These are phyloP conservation scores for Colletotrichum kahawae DNA, from an alignment of 2,329 filamentous ascomycete genomes.

Conservation along the genomic window DNA sequence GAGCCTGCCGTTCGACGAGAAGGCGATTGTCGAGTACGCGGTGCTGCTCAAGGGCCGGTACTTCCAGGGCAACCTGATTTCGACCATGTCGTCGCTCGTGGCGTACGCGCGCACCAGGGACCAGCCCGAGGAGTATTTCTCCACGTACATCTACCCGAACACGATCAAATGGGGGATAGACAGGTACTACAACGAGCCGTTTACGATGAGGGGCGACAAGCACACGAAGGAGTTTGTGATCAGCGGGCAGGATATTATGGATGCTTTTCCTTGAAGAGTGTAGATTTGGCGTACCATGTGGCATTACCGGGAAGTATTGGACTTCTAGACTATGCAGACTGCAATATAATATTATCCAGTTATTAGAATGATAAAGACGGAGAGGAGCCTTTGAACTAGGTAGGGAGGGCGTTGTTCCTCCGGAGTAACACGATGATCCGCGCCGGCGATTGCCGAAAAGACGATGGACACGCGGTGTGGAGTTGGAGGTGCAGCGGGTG, in stretches of 20 bases:
- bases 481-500: neutral
- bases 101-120: neutral
- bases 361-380: no score
- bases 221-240: neutral
- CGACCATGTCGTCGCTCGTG: neutral
- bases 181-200: neutral
- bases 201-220: neutral
- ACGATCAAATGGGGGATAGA: neutral
- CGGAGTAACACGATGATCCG: neutral
- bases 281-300: neutral
- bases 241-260: neutral
- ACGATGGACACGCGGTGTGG: neutral
- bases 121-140: neutral
- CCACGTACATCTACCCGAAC: neutral
- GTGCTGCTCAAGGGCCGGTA: neutral
- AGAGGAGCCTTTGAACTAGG: no score
- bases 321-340: no score
- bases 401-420: neutral
- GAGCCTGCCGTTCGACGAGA: neutral
- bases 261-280: neutral
- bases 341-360: neutral
- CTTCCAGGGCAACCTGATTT: neutral
- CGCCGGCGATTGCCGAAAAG: slow-evolving; percentile 4
- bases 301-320: neutral
- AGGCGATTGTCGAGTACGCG: neutral